Percentiles rank a stretch among this genome's conserved stretches.
phyloP scores from a whole-genome alignment of 805 yeast genomes.

The Barnettozyma pratensis region DNA sequence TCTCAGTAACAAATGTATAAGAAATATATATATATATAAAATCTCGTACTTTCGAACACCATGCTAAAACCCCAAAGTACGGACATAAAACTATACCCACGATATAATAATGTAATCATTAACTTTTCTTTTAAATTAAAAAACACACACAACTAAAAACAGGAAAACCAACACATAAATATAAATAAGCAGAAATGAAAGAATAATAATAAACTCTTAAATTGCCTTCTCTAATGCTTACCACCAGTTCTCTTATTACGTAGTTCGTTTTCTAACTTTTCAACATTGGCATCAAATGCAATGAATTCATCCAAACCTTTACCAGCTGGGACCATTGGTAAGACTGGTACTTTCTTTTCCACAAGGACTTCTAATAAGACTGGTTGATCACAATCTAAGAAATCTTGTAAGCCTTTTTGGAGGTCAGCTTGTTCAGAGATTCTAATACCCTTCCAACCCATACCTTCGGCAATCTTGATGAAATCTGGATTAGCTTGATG shows the following conservation, averaged over 20 bases:
- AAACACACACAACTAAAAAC: no score
- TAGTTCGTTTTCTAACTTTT: constrained; percentile 60
- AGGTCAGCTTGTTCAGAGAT: constrained; percentile 65
- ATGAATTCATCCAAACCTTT: constrained; percentile 92
- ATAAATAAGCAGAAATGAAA: no score
- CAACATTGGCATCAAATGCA: constrained; percentile 77
- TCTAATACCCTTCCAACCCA: constrained; percentile 85
- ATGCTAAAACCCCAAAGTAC: not conserved
- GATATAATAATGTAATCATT: no score
- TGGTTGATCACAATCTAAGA: constrained; percentile 69
- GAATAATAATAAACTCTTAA: no score
- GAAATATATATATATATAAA: no score
- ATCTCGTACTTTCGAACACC: no score
- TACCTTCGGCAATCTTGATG: constrained; percentile 87
- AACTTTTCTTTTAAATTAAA: no score
- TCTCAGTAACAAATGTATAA: no score
- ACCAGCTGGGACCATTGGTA: constrained; percentile 98
- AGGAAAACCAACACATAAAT: no score
- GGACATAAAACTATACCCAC: not conserved
- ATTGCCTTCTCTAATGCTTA: constrained; percentile 37
- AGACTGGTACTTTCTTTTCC: constrained; percentile 87
- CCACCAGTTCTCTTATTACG: constrained; percentile 74
- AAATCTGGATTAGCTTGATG: constrained; percentile 95
- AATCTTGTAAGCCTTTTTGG: constrained; percentile 51
- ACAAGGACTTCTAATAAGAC: constrained; percentile 85